Conservation (phyloP, 148 eudicot genomes). For the Vaccinium darrowii region DNA sequence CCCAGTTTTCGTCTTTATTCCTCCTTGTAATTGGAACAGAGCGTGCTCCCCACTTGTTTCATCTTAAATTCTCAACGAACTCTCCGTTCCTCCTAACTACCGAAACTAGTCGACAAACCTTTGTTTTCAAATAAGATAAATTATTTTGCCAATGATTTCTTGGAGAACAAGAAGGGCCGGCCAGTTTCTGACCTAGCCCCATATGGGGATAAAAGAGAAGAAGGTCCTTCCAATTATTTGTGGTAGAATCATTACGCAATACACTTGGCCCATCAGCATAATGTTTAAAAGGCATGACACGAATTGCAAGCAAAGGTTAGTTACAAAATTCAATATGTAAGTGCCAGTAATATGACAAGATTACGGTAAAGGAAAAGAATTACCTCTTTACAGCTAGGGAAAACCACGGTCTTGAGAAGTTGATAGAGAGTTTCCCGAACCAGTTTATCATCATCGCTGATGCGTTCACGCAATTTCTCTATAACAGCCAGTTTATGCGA, state of each 20-base stretch:
- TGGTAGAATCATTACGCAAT: neutral
- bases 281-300: neutral
- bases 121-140: neutral
- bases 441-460: conserved; percentile 76
- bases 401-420: conserved; percentile 69
- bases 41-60: neutral
- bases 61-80: neutral
- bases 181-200: neutral
- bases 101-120: neutral
- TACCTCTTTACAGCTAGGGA: conserved; percentile 84
- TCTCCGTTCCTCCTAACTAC: neutral
- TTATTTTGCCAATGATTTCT: neutral
- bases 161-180: neutral
- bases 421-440: conserved; percentile 89
- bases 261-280: neutral
- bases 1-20: neutral
- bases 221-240: neutral
- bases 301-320: neutral
- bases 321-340: conserved; percentile 1
- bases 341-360: conserved; percentile 2
- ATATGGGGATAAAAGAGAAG: neutral
- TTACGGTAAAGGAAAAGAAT: neutral
- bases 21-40: neutral
- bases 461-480: conserved; percentile 95
- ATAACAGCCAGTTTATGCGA: conserved; percentile 73